Evolutionary conservation across 768 basidiomycete species (phyloP), one percentile per base, ranked within the genome.

Genomic region (Podaxis carcinomalis): DNA sequence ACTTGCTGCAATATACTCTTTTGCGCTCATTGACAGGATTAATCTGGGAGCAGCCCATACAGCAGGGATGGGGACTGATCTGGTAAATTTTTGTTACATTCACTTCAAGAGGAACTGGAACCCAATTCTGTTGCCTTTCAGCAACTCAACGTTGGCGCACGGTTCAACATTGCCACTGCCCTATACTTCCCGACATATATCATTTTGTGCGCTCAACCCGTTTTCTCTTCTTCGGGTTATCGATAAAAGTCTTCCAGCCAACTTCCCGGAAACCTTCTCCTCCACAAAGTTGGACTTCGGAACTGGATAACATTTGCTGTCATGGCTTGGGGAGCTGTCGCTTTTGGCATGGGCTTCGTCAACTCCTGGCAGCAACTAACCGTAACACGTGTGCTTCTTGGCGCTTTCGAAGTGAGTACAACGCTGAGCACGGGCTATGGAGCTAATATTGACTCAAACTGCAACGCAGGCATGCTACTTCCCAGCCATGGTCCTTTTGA

Each of bases 11-110:
- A 56, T 75, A n/a, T 75, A 75, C 55, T 69, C 75, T 37, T 61
- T 74, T 16, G 72, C 75, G 1, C 64, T 75, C 27, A 74, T 75
- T 51, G 74, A 76, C 52, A 66, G 74, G 40, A 68, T 69, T 36
- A 76, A 76, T 52, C 66, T 76, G 23, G 73, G 71, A 4, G 66
- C 73, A 19, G 75, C 75, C 19, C 67, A 74, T 7, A 72, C 73
- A 28, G 72, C 74, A 32, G 76, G 76, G 14, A 75, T 77, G 76
- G 72, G 69, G 28, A 54, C 59, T 57, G 75, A 76, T 57, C 59
- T 76, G 56, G 76, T 76, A 42, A 36, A 65, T n/a, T 65, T 42
- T n/a, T 10, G 2, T 28, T n/a, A 19, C 28, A 9, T 19, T 13
- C 16, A 21, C 1, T 2, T 46, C 28, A n/a, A 23, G 27, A 28